These are phyloP conservation scores for Acanthamoeba comandoni DNA, from an alignment of 208 protist genomes.

Conservation along the genomic window DNA sequence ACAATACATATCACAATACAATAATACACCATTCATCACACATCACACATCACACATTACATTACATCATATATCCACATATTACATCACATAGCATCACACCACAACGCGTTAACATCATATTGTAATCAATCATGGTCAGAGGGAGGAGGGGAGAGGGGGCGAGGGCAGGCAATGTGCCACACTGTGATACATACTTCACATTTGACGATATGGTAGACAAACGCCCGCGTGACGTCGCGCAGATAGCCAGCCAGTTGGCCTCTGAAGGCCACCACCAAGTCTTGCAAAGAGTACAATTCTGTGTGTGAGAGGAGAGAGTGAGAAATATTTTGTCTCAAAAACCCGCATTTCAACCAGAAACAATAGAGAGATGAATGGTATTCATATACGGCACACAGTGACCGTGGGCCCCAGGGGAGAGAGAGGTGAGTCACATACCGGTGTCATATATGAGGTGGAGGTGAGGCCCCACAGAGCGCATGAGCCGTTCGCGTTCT, in stretches of 20 bases:
- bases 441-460: not conserved
- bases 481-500: slow-evolving; percentile 10
- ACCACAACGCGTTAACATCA: too few relatives aligned
- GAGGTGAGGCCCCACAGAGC: not conserved
- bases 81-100: too few relatives aligned
- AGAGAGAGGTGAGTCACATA: too few relatives aligned
- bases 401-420: too few relatives aligned
- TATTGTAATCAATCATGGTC: too few relatives aligned
- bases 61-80: too few relatives aligned
- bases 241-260: not conserved
- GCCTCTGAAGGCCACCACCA: not conserved
- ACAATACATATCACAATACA: not conserved
- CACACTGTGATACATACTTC: not conserved
- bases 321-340: not conserved
- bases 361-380: not conserved
- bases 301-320: slow-evolving; percentile 15
- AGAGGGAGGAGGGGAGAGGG: too few relatives aligned
- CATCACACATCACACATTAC: too few relatives aligned
- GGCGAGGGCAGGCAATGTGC: not conserved
- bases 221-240: not conserved
- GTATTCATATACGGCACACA: not conserved
- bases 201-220: not conserved
- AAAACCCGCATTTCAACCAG: too few relatives aligned
- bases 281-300: slow-evolving; percentile 17
- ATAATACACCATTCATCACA: too few relatives aligned